Evolutionary conservation across 2,329 filamentous ascomycete species (phyloP), one percentile per base, ranked within the genome.

Genomic region (Apiospora aurea): DNA sequence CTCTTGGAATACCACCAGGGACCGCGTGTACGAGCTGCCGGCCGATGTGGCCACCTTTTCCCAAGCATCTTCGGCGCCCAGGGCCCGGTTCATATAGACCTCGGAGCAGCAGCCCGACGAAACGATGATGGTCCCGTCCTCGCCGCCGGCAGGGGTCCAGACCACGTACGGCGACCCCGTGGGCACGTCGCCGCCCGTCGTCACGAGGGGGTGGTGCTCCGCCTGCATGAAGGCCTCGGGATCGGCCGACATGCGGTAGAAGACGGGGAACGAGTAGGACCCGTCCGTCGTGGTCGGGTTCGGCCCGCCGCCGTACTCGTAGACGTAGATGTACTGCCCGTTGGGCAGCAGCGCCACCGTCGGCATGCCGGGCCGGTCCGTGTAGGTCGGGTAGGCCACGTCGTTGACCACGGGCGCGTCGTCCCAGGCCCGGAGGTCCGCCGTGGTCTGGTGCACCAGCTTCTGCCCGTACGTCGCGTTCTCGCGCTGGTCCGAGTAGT

Each of bases 401-500:
- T 94, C 91, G 73, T 91, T 85, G 69, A 92, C 86, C 3, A 88
- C 82, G 0, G 85, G 78, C 21, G 86, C 85, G 16, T 47, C 29
- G 11, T 64, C 57, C 91, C 91, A 94, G 21, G 79, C 87, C 72
- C 83, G 80, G 26, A 93, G 83, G 77, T 94, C 89, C 1, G 81
- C 84, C 2, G 88, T 86, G 21, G 85, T 84, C 80, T 93, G 90
- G 79, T 94, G 91, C 2, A 89, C 86, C 51, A 94, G 85, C 78
- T 93, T 92, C 80, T 94, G 92, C 24, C 91, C 92, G 77, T 93
- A 84, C 1, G 83, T 83, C 26, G 72, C 38, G 74, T 90, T 85
- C 73, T 90, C 90, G 47, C 92, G 87, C 78, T 94, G 92, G 79
- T 94, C 92, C 1, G 91, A 90, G 82, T 93, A 94, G 84, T 92